Percentiles rank a stretch among this genome's conserved stretches.
phyloP scores from a whole-genome alignment of 202 grass and related monocot genomes.

The Carex arenaria region DNA sequence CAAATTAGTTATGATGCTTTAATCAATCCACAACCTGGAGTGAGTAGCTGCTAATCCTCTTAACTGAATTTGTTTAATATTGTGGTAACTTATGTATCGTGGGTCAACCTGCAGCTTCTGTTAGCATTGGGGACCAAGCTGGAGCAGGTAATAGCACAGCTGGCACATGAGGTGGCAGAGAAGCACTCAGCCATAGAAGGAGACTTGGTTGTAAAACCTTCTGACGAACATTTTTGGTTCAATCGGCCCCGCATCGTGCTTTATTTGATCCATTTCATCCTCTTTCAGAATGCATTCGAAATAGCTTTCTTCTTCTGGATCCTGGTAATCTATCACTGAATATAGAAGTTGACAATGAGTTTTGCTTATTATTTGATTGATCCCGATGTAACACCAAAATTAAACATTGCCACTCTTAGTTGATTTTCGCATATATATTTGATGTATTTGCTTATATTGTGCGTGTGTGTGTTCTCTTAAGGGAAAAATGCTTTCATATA shows the following conservation, averaged over 20 bases:
- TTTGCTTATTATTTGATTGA: background rate
- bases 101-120: constrained; percentile 44
- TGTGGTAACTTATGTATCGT: background rate
- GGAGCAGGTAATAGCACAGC: constrained; percentile 74
- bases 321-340: constrained; percentile 38
- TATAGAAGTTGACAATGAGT: background rate
- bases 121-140: constrained; percentile 79
- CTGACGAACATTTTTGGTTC: constrained; percentile 90
- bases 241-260: constrained; percentile 47
- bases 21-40: background rate
- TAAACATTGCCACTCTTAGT: background rate
- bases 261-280: constrained; percentile 85
- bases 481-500: background rate
- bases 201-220: constrained; percentile 71
- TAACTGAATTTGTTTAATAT: background rate
- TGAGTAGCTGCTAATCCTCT: background rate
- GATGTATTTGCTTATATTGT: background rate
- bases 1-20: background rate
- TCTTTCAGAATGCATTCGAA: constrained; percentile 96
- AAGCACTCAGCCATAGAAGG: constrained; percentile 82
- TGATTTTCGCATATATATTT: background rate
- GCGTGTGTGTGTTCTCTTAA: background rate
- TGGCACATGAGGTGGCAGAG: constrained; percentile 82
- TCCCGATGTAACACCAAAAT: background rate
- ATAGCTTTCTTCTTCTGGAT: constrained; percentile 98